Evolutionary conservation across 805 yeast species (phyloP).

Genomic region (Brettanomyces custersianus): DNA sequence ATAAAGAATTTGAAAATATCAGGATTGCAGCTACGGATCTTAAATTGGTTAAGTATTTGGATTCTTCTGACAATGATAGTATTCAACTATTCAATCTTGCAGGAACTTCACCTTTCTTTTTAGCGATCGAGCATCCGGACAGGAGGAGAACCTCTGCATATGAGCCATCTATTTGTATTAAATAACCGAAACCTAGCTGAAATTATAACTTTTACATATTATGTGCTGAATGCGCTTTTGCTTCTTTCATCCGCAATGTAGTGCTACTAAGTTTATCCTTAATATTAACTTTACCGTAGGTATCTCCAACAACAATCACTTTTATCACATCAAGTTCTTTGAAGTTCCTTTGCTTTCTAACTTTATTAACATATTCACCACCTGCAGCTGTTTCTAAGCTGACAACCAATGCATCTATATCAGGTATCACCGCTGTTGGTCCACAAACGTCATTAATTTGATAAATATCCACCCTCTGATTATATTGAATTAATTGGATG

Average conservation of each 20-base stretch:
- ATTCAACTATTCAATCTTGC: conserved; percentile 48
- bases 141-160: conserved; percentile 44
- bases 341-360: conserved; percentile 51
- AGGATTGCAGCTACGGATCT: conserved; percentile 48
- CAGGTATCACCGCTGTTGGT: conserved; percentile 71
- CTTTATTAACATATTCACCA: conserved; percentile 61
- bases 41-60: conserved; percentile 27
- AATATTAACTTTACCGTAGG: conserved; percentile 34
- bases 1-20: conserved; percentile 71
- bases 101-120: conserved; percentile 19
- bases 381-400: conserved; percentile 76
- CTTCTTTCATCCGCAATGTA: conserved; percentile 39
- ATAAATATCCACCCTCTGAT: conserved; percentile 38
- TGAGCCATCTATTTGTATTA: conserved; percentile 54
- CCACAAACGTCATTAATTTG: conserved; percentile 85
- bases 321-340: conserved; percentile 39
- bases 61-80: conserved; percentile 45
- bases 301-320: conserved; percentile 58
- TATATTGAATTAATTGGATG: conserved; percentile 38
- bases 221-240: not conserved
- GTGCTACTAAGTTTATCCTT: conserved; percentile 81
- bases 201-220: conserved; percentile 1
- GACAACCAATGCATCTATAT: conserved; percentile 72
- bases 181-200: too few species aligned
- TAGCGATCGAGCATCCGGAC: conserved; percentile 87